phyloP scores from a whole-genome alignment of 75 land plant species.

The Picea glauca region DNA sequence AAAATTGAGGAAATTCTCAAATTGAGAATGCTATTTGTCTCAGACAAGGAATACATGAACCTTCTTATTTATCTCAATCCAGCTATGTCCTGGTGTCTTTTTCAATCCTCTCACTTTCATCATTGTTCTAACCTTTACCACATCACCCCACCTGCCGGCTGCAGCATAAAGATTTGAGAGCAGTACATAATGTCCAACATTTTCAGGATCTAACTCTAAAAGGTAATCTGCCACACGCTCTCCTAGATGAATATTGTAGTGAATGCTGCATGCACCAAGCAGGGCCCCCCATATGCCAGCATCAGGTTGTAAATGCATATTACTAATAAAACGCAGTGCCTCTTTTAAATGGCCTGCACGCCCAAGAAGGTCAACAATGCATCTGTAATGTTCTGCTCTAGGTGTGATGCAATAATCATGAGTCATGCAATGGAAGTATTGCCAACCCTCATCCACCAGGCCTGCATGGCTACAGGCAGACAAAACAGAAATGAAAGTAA shows the following conservation, averaged over 20 bases:
- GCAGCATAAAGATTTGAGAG: slow-evolving; percentile 33
- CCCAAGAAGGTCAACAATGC: slow-evolving; percentile 48
- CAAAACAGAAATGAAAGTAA: slow-evolving; percentile 31
- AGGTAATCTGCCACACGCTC: slow-evolving; percentile 13
- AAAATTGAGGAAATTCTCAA: not conserved
- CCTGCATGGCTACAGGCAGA: slow-evolving; percentile 39
- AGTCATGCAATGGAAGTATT: slow-evolving; percentile 29
- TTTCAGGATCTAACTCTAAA: slow-evolving; percentile 21
- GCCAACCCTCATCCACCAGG: slow-evolving; percentile 20
- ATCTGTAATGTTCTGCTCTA: slow-evolving; percentile 33
- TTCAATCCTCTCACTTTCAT: not conserved
- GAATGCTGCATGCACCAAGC: slow-evolving; percentile 38
- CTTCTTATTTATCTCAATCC: not conserved
- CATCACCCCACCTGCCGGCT: not conserved
- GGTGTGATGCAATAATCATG: slow-evolving; percentile 23
- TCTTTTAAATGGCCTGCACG: slow-evolving; percentile 26
- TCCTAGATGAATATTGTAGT: slow-evolving; percentile 20
- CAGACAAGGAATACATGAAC: not conserved
- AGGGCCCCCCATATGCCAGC: slow-evolving; percentile 33
- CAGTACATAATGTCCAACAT: slow-evolving; percentile 17
- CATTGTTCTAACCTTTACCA: not conserved
- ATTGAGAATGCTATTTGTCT: not conserved
- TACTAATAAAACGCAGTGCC: slow-evolving; percentile 29
- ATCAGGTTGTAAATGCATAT: slow-evolving; percentile 41
- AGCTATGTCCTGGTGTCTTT: not conserved